Conservation (phyloP, 768 basidiomycete species). For the Dioszegia hungarica region DNA sequence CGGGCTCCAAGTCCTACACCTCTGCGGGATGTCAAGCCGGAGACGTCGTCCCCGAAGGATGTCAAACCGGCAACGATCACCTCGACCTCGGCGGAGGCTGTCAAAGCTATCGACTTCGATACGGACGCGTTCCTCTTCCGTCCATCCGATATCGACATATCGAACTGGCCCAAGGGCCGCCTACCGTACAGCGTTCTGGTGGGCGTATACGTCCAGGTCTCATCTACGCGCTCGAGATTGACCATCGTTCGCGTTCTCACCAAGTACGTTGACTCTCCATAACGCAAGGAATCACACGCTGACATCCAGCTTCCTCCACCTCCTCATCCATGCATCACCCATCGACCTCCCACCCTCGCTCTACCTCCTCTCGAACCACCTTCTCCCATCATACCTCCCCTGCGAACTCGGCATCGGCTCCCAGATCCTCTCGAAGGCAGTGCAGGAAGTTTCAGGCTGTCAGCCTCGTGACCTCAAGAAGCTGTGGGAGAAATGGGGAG, state of each 20-base stretch:
- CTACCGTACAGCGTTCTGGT: constrained; percentile 46
- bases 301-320: constrained; percentile 61
- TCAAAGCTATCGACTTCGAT: constrained; percentile 42
- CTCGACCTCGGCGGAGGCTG: constrained; percentile 23
- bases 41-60: not conserved
- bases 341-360: constrained; percentile 67
- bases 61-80: constrained; percentile 30
- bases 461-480: constrained; percentile 37
- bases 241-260: constrained; percentile 44
- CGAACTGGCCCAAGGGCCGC: constrained; percentile 40
- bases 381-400: constrained; percentile 68
- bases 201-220: constrained; percentile 46
- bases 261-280: constrained; percentile 47
- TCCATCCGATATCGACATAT: constrained; percentile 24
- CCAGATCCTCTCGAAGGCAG: constrained; percentile 53
- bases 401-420: constrained; percentile 53
- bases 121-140: constrained; percentile 40
- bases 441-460: constrained; percentile 42
- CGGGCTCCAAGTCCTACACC: constrained; percentile 2
- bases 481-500: constrained; percentile 66
- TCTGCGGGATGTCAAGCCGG: constrained; percentile 6
- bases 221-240: constrained; percentile 40
- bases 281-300: not conserved
- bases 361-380: constrained; percentile 75
- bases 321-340: constrained; percentile 63